Conservation (phyloP, 441 rosid species). For the Gossypium aridum region DNA sequence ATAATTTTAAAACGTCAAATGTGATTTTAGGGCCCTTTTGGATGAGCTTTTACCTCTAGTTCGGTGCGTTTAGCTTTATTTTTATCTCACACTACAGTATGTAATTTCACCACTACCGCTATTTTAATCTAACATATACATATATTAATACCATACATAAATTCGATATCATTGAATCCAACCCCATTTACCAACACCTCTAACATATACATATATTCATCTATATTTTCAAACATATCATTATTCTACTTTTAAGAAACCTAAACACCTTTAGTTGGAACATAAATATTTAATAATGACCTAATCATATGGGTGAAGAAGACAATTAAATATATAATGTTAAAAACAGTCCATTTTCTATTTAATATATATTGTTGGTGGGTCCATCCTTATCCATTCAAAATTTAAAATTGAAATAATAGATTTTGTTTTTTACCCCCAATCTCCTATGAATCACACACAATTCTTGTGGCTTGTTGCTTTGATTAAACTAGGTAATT, state of each 20-base stretch:
- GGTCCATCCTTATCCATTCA: slow-evolving; percentile 1
- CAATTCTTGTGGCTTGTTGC: not conserved
- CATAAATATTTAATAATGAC: not conserved
- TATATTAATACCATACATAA: too few relatives aligned
- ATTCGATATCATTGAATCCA: too few relatives aligned
- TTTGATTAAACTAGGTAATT: not conserved
- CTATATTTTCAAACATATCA: too few relatives aligned
- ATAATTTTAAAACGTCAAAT: too few relatives aligned
- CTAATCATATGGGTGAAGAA: not conserved
- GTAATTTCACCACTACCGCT: accelerated
- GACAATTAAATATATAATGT: not conserved
- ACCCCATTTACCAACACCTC: too few relatives aligned
- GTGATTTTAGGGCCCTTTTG: too few relatives aligned
- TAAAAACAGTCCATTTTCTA: not conserved
- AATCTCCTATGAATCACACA: not conserved
- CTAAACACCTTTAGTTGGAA: not conserved
- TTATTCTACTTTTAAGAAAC: not conserved
- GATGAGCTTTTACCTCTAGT: too few relatives aligned
- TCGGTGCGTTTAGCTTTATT: too few relatives aligned
- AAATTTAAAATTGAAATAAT: not conserved
- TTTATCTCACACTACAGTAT: too few relatives aligned
- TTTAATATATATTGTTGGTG: not conserved
- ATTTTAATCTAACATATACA: too few relatives aligned
- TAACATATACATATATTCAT: too few relatives aligned
- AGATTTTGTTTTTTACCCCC: not conserved